Percentiles rank a stretch among this genome's conserved stretches.
Evolutionary conservation across 2,329 filamentous ascomycete species (phyloP).

Genomic region (Venturia effusa): DNA sequence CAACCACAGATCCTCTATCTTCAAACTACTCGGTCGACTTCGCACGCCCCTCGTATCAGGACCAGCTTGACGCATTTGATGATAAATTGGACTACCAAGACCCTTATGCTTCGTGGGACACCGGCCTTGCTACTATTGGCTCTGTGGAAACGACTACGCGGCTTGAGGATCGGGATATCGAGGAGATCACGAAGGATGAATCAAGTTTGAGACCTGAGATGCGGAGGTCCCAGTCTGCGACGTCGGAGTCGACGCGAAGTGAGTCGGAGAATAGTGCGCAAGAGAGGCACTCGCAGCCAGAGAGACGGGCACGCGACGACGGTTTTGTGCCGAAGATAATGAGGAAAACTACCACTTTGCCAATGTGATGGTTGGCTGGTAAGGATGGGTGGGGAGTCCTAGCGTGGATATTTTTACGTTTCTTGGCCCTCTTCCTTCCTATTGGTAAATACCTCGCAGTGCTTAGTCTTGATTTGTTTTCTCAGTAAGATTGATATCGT

Average conservation of each 20-base stretch:
- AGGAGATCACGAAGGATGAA: not conserved
- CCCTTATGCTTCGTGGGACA: not conserved
- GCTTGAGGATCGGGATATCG: not conserved
- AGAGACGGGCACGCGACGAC: not conserved
- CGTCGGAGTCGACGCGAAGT: not conserved
- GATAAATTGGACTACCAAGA: not conserved
- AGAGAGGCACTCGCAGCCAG: not conserved
- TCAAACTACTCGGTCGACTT: not conserved
- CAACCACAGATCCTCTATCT: not conserved
- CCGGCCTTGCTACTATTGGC: not conserved
- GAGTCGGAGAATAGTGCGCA: not conserved
- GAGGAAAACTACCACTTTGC: not conserved
- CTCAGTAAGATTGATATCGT: not conserved
- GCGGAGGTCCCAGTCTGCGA: not conserved
- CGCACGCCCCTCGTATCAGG: not conserved
- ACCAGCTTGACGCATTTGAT: not conserved
- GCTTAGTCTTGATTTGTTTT: not conserved
- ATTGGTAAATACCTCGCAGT: not conserved
- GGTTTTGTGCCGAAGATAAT: not conserved
- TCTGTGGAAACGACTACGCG: not conserved
- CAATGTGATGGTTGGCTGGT: not conserved
- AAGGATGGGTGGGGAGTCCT: not conserved
- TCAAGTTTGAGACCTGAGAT: not conserved
- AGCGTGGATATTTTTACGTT: not conserved
- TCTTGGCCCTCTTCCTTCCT: not conserved